Evolutionary conservation across 1,284 basidiomycete genomes (phyloP).

Genomic region (Testicularia cyperi): DNA sequence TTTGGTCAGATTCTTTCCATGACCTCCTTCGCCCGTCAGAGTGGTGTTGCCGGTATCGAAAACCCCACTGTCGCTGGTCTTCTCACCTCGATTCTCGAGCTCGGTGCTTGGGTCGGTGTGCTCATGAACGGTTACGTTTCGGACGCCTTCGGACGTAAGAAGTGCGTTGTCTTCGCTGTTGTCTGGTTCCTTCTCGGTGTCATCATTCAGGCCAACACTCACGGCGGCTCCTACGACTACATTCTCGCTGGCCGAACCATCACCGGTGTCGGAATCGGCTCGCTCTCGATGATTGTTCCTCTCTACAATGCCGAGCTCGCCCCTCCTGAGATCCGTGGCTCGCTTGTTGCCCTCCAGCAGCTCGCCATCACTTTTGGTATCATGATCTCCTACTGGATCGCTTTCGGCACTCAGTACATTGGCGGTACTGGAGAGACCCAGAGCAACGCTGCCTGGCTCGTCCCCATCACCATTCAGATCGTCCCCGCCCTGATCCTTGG

Average conservation of each 20-base stretch:
- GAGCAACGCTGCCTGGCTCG: slow-evolving; percentile 74
- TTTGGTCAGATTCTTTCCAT: slow-evolving; percentile 72
- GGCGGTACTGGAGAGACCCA: slow-evolving; percentile 64
- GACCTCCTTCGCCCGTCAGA: slow-evolving; percentile 70
- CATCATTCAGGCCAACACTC: slow-evolving; percentile 67
- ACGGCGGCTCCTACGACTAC: slow-evolving; percentile 66
- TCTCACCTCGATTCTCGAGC: slow-evolving; percentile 74
- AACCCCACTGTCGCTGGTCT: slow-evolving; percentile 70
- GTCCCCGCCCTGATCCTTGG: slow-evolving; percentile 72
- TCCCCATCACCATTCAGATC: slow-evolving; percentile 75
- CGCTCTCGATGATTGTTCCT: slow-evolving; percentile 71
- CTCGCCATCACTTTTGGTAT: slow-evolving; percentile 29
- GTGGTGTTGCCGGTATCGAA: slow-evolving; percentile 71
- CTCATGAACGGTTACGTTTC: slow-evolving; percentile 70
- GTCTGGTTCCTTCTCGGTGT: slow-evolving; percentile 73
- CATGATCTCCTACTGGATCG: slow-evolving; percentile 72
- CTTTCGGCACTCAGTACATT: slow-evolving; percentile 70
- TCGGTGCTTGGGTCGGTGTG: slow-evolving; percentile 74
- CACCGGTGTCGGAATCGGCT: slow-evolving; percentile 77
- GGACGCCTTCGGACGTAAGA: slow-evolving; percentile 69
- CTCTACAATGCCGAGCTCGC: slow-evolving; percentile 81
- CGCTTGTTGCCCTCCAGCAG: slow-evolving; percentile 76
- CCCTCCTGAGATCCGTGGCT: slow-evolving; percentile 76
- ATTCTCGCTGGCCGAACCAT: slow-evolving; percentile 71
- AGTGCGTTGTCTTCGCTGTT: slow-evolving; percentile 71